Evolutionary conservation across 1,139 yeast genomes (phyloP).

Genomic region (Geotrichum bryndzae): DNA sequence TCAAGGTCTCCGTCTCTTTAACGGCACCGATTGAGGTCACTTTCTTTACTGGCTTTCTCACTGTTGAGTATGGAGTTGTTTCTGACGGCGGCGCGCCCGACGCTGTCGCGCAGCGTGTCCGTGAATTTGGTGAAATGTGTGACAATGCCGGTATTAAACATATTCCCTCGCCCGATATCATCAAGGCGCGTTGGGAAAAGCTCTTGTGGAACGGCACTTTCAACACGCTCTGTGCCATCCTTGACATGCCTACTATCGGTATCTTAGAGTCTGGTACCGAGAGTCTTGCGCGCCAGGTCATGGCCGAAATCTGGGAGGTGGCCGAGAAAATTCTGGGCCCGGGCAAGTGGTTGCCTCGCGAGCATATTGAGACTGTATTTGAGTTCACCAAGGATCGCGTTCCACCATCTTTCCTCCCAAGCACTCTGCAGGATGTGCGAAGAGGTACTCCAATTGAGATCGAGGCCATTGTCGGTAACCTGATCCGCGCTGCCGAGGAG

Average conservation of each 20-base stretch:
- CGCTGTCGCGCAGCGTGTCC: conserved; percentile 1
- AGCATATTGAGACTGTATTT: conserved; percentile 16
- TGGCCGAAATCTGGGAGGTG: conserved; percentile 23
- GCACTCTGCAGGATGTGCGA: conserved; percentile 27
- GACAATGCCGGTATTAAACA: conserved; percentile 15
- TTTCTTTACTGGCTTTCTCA: conserved; percentile 14
- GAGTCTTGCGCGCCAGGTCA: conserved; percentile 14
- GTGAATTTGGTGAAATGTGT: conserved; percentile 12
- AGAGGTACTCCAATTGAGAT: conserved; percentile 23
- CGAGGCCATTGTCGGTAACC: conserved; percentile 25
- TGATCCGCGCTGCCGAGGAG: conserved; percentile 22
- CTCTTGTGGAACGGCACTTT: conserved; percentile 27
- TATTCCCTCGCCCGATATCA: conserved; percentile 17
- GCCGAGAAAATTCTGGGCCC: conserved; percentile 21
- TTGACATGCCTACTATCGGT: conserved; percentile 19
- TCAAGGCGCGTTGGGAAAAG: conserved; percentile 23
- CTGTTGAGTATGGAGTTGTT: conserved; percentile 20
- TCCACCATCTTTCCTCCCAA: conserved; percentile 22
- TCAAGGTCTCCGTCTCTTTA: conserved; percentile 20
- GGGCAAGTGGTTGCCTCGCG: conserved; percentile 18
- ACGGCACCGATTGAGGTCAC: conserved; percentile 17
- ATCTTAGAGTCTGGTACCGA: conserved; percentile 19
- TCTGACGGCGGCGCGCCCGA: conserved; percentile 6
- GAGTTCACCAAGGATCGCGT: conserved; percentile 15
- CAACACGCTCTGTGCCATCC: conserved; percentile 23